Evolutionary conservation across 306 rosid species (phyloP), one percentile per base, ranked within the genome.

Genomic region (Vigna trinervia): DNA sequence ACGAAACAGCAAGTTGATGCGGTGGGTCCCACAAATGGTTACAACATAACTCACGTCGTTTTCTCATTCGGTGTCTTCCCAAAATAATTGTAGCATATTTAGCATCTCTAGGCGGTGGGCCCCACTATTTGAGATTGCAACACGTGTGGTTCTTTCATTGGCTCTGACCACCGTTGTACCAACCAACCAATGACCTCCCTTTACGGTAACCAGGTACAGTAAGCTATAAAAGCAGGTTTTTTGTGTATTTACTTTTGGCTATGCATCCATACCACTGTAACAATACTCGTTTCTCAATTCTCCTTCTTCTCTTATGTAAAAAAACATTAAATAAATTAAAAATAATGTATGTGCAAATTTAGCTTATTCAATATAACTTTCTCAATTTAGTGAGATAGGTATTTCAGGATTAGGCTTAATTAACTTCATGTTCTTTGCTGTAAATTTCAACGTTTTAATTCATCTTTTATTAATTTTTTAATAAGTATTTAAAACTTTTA

Each of bases 61-160:
- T 81, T 83, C 83, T 78, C 59, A 76, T 90, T 81, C 84, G 90
- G 41, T 70, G 69, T 65, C 57, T 74, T 83, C 71, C 84, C 84
- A 86, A 17, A 80, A 86, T 88, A 66, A 89, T 89, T 85, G 86
- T n/a, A 46, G 63, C 77, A 65, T 77, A n/a, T 81, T 81, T 79
- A 87, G 58, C 64, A 87, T 87, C 87, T 78, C 82, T 64, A 93
- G 86, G 85, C 19, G 0, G 8, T 30, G 71, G 60, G 50, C 7
- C 64, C 78, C 9, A 30, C 23, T 17, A 13, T 57, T 23, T 3
- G 6, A 6, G 46, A 32, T 77, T 5, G 1, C 8, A 0, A 3
- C 87, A 86, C 76, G 83, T 89, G 91, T 60, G 78, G 0, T 0
- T 0, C 0, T 0, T 0, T 6, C 0, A 58, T 78, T 79, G 85